phyloP scores from a whole-genome alignment of 2,329 filamentous ascomycete species.

The Coleophoma cylindrospora region DNA sequence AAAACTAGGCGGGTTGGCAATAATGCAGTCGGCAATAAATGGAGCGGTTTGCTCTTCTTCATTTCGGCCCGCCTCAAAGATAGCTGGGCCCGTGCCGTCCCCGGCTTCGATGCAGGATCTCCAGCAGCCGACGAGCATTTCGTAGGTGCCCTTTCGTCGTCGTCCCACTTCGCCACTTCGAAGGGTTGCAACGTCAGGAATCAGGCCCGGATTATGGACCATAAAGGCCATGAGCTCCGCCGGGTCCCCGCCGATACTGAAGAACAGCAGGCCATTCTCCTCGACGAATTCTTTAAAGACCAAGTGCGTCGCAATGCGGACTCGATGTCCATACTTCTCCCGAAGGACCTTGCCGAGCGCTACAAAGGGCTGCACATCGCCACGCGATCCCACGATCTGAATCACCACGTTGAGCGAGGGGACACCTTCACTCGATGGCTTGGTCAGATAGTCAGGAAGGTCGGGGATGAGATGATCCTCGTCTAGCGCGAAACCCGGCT shows the following conservation, averaged over 20 bases:
- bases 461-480: too few species aligned
- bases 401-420: conserved; percentile 57
- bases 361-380: conserved; percentile 71
- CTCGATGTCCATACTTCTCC: conserved; percentile 46
- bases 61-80: too few species aligned
- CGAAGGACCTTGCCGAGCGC: conserved; percentile 51
- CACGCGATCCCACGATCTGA: conserved; percentile 67
- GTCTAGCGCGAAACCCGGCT: too few species aligned
- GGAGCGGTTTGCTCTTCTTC: not conserved
- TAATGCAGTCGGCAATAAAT: conserved; percentile 21
- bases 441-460: too few species aligned
- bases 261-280: conserved; percentile 49
- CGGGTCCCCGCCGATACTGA: conserved; percentile 61
- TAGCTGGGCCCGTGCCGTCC: not conserved
- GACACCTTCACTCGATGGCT: too few species aligned
- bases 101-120: conserved; percentile 66
- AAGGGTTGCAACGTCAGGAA: conserved; percentile 72
- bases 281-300: conserved; percentile 49
- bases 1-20: conserved; percentile 22
- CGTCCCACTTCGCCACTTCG: conserved; percentile 69
- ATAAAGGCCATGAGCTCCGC: conserved; percentile 81
- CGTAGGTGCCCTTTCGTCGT: conserved; percentile 64
- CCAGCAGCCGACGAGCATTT: conserved; percentile 82
- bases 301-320: conserved; percentile 51
- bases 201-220: conserved; percentile 80